These are phyloP conservation scores for Nakazawaea holstii DNA, from an alignment of 805 yeast genomes.

Conservation along the genomic window DNA sequence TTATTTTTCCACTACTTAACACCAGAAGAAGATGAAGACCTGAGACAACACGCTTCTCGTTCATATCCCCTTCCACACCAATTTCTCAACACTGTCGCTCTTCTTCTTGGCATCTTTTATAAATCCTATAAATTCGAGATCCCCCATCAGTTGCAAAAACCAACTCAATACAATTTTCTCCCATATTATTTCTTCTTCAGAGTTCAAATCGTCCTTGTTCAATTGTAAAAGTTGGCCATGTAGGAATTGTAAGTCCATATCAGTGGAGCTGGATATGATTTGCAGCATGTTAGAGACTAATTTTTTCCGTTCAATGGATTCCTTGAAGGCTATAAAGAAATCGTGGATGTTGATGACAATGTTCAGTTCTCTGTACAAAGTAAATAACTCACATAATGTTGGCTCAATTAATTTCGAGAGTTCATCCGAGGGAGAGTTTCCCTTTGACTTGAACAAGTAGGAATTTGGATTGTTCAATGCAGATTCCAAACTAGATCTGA, in stretches of 20 bases:
- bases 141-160: constrained; percentile 71
- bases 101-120: constrained; percentile 52
- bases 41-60: background rate
- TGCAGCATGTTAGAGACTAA: constrained; percentile 15
- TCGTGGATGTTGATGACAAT: constrained; percentile 35
- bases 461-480: constrained; percentile 35
- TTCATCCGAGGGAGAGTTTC: constrained; percentile 9
- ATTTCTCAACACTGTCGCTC: constrained; percentile 63
- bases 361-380: constrained; percentile 76
- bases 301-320: constrained; percentile 30
- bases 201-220: background rate
- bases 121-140: constrained; percentile 64
- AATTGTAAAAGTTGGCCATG: background rate
- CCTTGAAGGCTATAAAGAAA: constrained; percentile 30
- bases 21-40: background rate
- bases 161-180: constrained; percentile 59
- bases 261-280: background rate
- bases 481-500: constrained; percentile 33
- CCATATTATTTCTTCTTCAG: constrained; percentile 39
- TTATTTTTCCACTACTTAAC: background rate
- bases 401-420: constrained; percentile 42
- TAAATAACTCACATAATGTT: constrained; percentile 50
- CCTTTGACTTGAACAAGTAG: constrained; percentile 11
- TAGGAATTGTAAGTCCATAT: background rate
- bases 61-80: constrained; percentile 65